phyloP scores from a whole-genome alignment of 768 basidiomycete genomes.

The Cystofilobasidium ferigula region DNA sequence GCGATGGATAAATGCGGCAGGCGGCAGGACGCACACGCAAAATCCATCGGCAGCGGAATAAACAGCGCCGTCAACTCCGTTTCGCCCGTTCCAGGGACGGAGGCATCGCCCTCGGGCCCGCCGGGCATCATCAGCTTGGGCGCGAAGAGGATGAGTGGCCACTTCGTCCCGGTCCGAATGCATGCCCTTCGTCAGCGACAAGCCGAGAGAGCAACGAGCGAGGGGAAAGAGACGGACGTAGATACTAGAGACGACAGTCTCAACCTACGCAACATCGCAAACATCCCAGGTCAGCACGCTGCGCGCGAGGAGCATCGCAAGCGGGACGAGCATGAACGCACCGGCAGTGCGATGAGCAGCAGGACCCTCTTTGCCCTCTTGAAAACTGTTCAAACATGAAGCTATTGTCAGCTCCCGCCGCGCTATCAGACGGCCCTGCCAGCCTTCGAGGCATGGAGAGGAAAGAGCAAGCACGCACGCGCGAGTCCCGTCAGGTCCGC shows the following conservation, averaged over 20 bases:
- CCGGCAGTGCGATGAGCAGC: slow-evolving; percentile 57
- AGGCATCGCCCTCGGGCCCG: slow-evolving; percentile 28
- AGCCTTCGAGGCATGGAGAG: background rate
- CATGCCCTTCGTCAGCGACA: background rate
- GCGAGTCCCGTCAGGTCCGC: slow-evolving; percentile 41
- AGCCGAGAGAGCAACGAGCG: background rate
- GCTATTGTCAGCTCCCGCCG: no score
- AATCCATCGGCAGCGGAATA: slow-evolving; percentile 48
- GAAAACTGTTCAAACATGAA: slow-evolving; percentile 6
- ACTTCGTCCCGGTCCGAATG: background rate
- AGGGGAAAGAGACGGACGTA: slow-evolving; percentile 39
- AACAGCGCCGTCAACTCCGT: slow-evolving; percentile 39
- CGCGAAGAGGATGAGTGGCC: slow-evolving; percentile 30
- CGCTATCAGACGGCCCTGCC: no score
- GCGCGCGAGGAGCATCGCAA: no score
- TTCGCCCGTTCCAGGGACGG: slow-evolving; percentile 35
- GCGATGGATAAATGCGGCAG: no score
- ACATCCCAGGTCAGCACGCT: no score
- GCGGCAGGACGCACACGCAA: slow-evolving; percentile 37
- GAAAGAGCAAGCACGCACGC: slow-evolving; percentile 35
- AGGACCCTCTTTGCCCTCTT: slow-evolving; percentile 47
- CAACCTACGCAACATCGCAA: slow-evolving; percentile 35
- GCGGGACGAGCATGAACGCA: slow-evolving; percentile 30
- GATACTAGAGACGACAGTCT: slow-evolving; percentile 47
- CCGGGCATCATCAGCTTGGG: slow-evolving; percentile 52